Percentiles rank a stretch among this genome's conserved stretches.
Evolutionary conservation across 2,329 filamentous ascomycete species (phyloP).

Genomic region (Grosmannia serpens): DNA sequence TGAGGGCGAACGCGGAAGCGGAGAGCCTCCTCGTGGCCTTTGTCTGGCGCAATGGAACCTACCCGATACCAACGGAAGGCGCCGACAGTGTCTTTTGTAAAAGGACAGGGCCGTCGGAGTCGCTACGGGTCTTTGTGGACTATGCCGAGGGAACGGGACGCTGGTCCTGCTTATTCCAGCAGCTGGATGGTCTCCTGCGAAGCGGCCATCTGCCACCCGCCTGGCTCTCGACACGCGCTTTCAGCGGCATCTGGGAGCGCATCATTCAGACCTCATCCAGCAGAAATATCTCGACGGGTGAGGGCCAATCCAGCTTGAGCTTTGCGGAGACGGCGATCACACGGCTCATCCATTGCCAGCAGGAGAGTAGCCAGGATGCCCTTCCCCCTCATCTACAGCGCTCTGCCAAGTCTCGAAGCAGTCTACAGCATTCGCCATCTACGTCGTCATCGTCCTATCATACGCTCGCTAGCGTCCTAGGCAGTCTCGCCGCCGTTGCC

Average conservation of each 20-base stretch:
- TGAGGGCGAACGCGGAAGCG: conserved; percentile 26
- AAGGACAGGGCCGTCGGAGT: conserved; percentile 14
- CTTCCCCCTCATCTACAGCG: not conserved
- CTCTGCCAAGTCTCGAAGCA: not conserved
- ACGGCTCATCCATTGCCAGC: not conserved
- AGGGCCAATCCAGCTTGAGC: conserved; percentile 7
- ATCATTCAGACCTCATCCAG: conserved; percentile 24
- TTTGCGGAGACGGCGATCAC: conserved; percentile 20
- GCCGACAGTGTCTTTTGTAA: conserved; percentile 19
- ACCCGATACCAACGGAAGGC: not conserved
- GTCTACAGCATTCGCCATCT: not conserved
- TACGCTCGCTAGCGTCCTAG: conserved; percentile 29
- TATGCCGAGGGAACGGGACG: conserved; percentile 21
- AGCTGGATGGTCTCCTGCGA: conserved; percentile 24
- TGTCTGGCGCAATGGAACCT: conserved; percentile 8
- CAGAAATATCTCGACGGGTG: conserved; percentile 11
- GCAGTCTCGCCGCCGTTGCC: conserved; percentile 26
- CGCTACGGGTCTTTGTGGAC: conserved; percentile 12
- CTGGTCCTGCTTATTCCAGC: conserved; percentile 23
- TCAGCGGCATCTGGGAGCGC: conserved; percentile 28
- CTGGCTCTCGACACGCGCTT: conserved; percentile 32
- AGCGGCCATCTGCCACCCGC: conserved; percentile 23
- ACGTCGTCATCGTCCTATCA: conserved; percentile 17
- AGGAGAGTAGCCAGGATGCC: not conserved
- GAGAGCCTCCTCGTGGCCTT: conserved; percentile 27